Evolutionary conservation across 345 rosid genomes (phyloP).

Genomic region (Draba incana): DNA sequence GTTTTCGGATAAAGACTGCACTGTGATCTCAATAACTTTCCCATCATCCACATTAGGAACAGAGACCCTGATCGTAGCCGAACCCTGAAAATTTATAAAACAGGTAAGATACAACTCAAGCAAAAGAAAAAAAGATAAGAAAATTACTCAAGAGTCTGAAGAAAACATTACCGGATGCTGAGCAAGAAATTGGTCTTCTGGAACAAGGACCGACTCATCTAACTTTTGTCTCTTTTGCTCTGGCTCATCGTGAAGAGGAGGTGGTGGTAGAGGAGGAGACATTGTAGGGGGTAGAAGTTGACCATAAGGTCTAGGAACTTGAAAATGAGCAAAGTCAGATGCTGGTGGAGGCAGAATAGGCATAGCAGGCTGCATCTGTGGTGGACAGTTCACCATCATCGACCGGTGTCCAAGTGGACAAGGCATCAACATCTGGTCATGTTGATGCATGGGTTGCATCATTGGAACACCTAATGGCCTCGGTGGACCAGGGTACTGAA

Average conservation of each 20-base stretch:
- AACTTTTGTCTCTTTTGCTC: slow-evolving; percentile 88
- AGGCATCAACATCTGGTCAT: slow-evolving; percentile 51
- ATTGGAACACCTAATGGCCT: slow-evolving; percentile 71
- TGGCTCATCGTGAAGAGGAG: slow-evolving; percentile 96
- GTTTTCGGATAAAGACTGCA: slow-evolving; percentile 74
- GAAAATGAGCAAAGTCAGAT: slow-evolving; percentile 61
- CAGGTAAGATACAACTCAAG: slow-evolving; percentile 1
- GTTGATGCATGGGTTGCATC: slow-evolving; percentile 61
- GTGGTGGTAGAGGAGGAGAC: slow-evolving; percentile 79
- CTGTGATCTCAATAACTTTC: slow-evolving; percentile 60
- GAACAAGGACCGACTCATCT: slow-evolving; percentile 77
- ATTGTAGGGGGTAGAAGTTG: slow-evolving; percentile 46
- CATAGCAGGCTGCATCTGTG: slow-evolving; percentile 54
- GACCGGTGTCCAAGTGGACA: slow-evolving; percentile 54
- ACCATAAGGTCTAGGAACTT: slow-evolving; percentile 58
- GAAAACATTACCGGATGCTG: slow-evolving; percentile 60
- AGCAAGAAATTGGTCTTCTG: slow-evolving; percentile 80
- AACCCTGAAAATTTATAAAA: slow-evolving; percentile 49
- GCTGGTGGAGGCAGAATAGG: slow-evolving; percentile 81
- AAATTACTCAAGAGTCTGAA: not conserved
- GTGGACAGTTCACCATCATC: slow-evolving; percentile 63
- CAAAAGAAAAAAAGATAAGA: not conserved
- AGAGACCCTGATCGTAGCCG: slow-evolving; percentile 60
- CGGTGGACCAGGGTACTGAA: slow-evolving; percentile 50
- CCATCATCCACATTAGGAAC: slow-evolving; percentile 82